Evolutionary conservation across 2,329 filamentous ascomycete genomes (phyloP).

Genomic region (Myriosclerotinia scirpicola): DNA sequence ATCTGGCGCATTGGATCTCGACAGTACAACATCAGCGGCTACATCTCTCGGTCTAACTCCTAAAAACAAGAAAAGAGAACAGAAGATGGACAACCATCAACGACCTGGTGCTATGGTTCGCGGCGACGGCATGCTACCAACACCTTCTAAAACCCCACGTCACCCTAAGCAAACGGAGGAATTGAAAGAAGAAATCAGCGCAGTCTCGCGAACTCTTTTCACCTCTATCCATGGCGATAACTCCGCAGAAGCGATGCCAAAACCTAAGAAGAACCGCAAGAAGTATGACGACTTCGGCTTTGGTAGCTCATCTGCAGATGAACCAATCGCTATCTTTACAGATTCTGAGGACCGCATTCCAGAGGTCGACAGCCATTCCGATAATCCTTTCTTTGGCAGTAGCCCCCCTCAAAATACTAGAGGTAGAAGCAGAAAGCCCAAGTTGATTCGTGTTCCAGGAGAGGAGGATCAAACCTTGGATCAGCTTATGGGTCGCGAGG

Average conservation of each 20-base stretch:
- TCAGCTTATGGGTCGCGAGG: conserved; percentile 65
- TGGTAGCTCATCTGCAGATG: conserved; percentile 54
- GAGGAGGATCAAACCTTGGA: conserved; percentile 48
- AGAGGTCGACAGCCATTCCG: conserved; percentile 60
- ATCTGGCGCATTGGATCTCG: conserved; percentile 48
- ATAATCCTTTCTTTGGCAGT: conserved; percentile 71
- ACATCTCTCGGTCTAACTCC: conserved; percentile 34
- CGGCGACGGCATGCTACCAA: conserved; percentile 63
- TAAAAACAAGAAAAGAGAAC: conserved; percentile 28
- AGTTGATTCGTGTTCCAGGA: conserved; percentile 52
- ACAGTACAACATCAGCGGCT: conserved; percentile 48
- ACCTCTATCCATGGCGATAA: conserved; percentile 42
- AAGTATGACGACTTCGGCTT: conserved; percentile 56
- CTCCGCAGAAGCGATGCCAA: conserved; percentile 58
- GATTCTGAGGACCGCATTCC: conserved; percentile 78
- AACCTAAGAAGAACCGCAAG: conserved; percentile 58
- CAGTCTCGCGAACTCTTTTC: conserved; percentile 63
- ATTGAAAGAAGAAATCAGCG: conserved; percentile 51
- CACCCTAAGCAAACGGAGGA: conserved; percentile 56
- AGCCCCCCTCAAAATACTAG: conserved; percentile 36
- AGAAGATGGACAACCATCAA: conserved; percentile 32
- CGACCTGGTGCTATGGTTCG: conserved; percentile 27
- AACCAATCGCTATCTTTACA: conserved; percentile 69
- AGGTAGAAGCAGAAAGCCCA: conserved; percentile 56
- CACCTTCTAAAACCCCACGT: conserved; percentile 75